Evolutionary conservation across 495 filamentous ascomycete species (phyloP).

Genomic region (Penicillium riverlandense): DNA sequence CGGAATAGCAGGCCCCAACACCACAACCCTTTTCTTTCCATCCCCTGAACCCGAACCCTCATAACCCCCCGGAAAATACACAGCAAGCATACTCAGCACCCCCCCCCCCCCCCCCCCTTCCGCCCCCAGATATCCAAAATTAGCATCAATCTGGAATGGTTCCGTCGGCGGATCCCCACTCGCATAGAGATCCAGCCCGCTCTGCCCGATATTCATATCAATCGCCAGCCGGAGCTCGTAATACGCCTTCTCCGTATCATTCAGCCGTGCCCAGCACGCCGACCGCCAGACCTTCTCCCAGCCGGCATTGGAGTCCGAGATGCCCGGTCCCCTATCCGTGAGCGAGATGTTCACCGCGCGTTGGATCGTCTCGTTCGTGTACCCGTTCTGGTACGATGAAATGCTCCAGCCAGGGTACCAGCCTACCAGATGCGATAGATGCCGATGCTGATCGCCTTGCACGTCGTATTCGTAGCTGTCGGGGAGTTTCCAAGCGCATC

Average conservation of each 20-base stretch:
- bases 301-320: constrained; percentile 40
- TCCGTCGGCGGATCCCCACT: constrained; percentile 5
- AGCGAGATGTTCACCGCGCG: constrained; percentile 35
- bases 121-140: constrained; percentile 7
- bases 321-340: constrained; percentile 29
- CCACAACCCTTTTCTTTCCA: too few relatives aligned
- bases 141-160: constrained; percentile 51
- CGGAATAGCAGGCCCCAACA: too few relatives aligned
- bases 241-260: constrained; percentile 38
- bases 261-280: constrained; percentile 45
- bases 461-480: too few relatives aligned
- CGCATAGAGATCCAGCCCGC: constrained; percentile 42
- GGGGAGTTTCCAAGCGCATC: too few relatives aligned
- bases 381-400: constrained; percentile 14
- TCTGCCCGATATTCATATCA: constrained; percentile 38
- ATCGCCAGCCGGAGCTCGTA: constrained; percentile 34
- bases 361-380: background rate
- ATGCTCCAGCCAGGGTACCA: background rate
- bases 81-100: too few relatives aligned
- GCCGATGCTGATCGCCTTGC: too few relatives aligned
- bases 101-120: too few relatives aligned
- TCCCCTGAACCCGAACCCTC: too few relatives aligned
- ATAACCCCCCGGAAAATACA: too few relatives aligned
- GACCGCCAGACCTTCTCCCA: constrained; percentile 51
- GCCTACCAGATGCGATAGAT: too few relatives aligned